phyloP scores from a whole-genome alignment of 2,329 filamentous ascomycete genomes.

The Herpotrichia juniperi region DNA sequence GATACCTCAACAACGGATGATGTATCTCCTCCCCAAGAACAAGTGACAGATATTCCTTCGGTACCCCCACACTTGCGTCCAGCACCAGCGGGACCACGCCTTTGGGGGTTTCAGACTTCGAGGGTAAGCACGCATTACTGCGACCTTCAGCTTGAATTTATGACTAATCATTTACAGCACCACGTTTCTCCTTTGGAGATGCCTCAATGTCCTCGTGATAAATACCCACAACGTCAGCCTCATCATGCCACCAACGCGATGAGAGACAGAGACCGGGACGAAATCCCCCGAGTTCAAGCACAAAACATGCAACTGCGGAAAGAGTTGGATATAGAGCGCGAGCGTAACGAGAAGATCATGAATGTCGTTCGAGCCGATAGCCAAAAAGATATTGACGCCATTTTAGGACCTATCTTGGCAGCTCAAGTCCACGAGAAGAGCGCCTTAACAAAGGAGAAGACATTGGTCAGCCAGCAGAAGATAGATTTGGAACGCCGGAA shows the following conservation, averaged over 20 bases:
- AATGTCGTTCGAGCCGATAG: not conserved
- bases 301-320: not conserved
- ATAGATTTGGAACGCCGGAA: conserved; percentile 11
- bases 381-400: not conserved
- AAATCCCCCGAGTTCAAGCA: not conserved
- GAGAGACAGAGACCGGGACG: not conserved
- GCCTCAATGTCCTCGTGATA: not conserved
- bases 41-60: too few relatives aligned
- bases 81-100: too few relatives aligned
- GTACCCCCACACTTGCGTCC: too few relatives aligned
- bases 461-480: not conserved
- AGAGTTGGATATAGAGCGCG: not conserved
- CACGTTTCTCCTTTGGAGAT: not conserved
- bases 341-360: not conserved
- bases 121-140: too few relatives aligned
- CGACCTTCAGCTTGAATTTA: too few relatives aligned
- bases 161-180: too few relatives aligned
- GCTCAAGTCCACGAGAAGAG: not conserved
- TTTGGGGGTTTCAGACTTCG: too few relatives aligned
- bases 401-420: not conserved
- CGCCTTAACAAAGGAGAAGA: not conserved
- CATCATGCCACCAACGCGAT: not conserved
- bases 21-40: too few relatives aligned
- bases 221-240: not conserved
- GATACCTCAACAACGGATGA: too few relatives aligned